These are phyloP conservation scores for Penicillium robsamsonii DNA, from an alignment of 495 filamentous ascomycete species.

Conservation along the genomic window DNA sequence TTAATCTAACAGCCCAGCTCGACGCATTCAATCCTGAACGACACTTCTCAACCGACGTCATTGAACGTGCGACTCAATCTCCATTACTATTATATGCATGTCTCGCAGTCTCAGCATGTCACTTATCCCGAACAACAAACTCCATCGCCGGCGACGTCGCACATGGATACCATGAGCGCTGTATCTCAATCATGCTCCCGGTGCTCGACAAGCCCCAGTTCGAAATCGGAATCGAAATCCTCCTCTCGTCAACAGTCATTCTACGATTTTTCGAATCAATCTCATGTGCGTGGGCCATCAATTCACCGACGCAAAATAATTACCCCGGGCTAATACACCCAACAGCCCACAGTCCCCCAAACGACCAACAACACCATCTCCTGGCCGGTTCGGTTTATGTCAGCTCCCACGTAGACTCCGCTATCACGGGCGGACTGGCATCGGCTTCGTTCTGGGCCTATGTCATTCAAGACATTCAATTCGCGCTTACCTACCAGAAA, in stretches of 20 bases:
- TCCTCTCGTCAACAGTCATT: slow-evolving; percentile 42
- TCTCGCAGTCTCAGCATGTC: slow-evolving; percentile 41
- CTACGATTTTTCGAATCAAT: slow-evolving; percentile 46
- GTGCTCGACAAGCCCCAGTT: slow-evolving; percentile 37
- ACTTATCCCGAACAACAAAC: slow-evolving; percentile 39
- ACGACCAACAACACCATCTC: slow-evolving; percentile 41
- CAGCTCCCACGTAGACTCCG: slow-evolving; percentile 41
- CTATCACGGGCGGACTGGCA: slow-evolving; percentile 37
- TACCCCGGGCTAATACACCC: background rate
- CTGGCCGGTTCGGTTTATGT: slow-evolving; percentile 46
- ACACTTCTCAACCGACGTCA: slow-evolving; percentile 37
- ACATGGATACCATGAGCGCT: slow-evolving; percentile 45
- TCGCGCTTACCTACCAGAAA: slow-evolving; percentile 39
- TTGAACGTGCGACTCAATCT: slow-evolving; percentile 35
- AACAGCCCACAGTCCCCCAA: slow-evolving; percentile 36
- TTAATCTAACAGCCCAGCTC: slow-evolving; percentile 23
- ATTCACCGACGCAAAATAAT: background rate
- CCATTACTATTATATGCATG: slow-evolving; percentile 42
- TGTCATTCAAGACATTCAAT: slow-evolving; percentile 46
- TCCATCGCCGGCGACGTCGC: slow-evolving; percentile 33
- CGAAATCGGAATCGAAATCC: slow-evolving; percentile 39
- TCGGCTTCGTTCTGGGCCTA: slow-evolving; percentile 46
- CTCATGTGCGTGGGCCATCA: slow-evolving; percentile 29
- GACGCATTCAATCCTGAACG: slow-evolving; percentile 40
- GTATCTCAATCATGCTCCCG: slow-evolving; percentile 42